Base-by-base conservation (phyloP, 108 stramenopile species). In the Licmophora abbreviata region DNA sequence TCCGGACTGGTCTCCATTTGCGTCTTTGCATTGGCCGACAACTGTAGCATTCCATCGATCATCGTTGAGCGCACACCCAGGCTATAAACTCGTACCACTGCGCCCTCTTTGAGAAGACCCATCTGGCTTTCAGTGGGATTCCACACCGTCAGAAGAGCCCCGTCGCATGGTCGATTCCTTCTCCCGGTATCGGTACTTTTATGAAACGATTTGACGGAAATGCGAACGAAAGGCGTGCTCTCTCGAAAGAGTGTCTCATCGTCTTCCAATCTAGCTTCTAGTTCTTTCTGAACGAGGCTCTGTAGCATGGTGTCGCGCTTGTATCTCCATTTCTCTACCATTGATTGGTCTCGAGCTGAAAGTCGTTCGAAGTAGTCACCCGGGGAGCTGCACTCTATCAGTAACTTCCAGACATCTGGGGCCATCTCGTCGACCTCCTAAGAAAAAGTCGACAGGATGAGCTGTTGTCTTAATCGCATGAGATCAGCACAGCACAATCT, bases 341-440 rank as follows among this genome's bases (percentile, higher is more conserved):
- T 34, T 23, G 44, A 37, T 41, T 66, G 70, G 15, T 82, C 77
- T 3, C 46, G 15, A 1, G 50, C 32, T 20, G 36, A 44, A 4
- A 83, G 56, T 25, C 43, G 61, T 33, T 63, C 53, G 38, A 69
- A 80, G 18, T 55, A 75, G 17, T 87, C 85, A 48, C 68, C 74
- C 21, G 76, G 65, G 9, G 54, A 51, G 34, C 46, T 43, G 10
- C 66, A 77, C 8, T 45, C 29, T 33, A 63, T 49, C 68, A 73
- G 51, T 34, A 54, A 37, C 41, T 69, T 76, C 83, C 83, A 92
- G 17, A 81, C 27, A 3, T 38, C 31, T 7, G 90, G 90, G 8
- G 85, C 73, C 8, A 64, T 35, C 32, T 83, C 76, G 43, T 92
- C 85, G 5, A 87, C 48, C 47, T 88, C 85, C 77, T 83, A 35